Percentiles rank a stretch among this genome's conserved stretches.
Conservation (phyloP, 2,329 filamentous ascomycete genomes). For the Penicillium sumatraense region DNA sequence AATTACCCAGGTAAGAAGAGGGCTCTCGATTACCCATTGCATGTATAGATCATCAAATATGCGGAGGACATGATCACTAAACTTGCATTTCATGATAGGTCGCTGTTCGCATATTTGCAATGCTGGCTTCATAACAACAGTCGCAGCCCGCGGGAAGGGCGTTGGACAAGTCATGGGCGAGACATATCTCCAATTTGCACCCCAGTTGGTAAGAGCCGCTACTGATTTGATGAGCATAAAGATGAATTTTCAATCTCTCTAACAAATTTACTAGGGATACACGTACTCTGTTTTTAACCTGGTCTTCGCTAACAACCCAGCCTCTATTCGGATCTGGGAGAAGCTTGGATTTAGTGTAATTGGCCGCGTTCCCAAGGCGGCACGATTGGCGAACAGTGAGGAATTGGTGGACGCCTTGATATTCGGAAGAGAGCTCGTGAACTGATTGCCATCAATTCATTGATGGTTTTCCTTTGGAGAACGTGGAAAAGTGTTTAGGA, state of each 20-base stretch:
- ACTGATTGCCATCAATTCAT: slow-evolving; percentile 1
- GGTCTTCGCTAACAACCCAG: slow-evolving; percentile 46
- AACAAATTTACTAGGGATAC: slow-evolving; percentile 36
- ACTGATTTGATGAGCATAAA: background rate
- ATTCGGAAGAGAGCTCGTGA: slow-evolving; percentile 38
- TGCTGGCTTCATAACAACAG: slow-evolving; percentile 42
- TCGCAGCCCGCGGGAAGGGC: slow-evolving; percentile 37
- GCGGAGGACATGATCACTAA: too few relatives aligned
- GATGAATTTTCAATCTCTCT: background rate
- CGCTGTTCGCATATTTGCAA: slow-evolving; percentile 47
- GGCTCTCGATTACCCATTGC: too few relatives aligned
- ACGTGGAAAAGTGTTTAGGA: background rate
- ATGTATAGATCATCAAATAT: too few relatives aligned
- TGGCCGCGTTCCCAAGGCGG: slow-evolving; percentile 42
- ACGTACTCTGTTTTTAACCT: slow-evolving; percentile 49
- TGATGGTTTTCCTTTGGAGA: background rate
- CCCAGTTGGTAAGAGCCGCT: slow-evolving; percentile 34
- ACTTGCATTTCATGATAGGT: slow-evolving; percentile 23
- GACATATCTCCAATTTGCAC: slow-evolving; percentile 43
- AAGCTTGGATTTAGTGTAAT: slow-evolving; percentile 43
- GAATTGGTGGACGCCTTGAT: slow-evolving; percentile 46
- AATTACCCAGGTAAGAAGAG: slow-evolving; percentile 47
- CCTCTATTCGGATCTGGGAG: slow-evolving; percentile 46
- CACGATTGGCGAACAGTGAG: slow-evolving; percentile 40
- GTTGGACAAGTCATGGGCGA: slow-evolving; percentile 43